Evolutionary conservation across 176 grass and related monocot genomes (phyloP), one percentile per base, ranked within the genome.

Genomic region (Bromus sterilis): DNA sequence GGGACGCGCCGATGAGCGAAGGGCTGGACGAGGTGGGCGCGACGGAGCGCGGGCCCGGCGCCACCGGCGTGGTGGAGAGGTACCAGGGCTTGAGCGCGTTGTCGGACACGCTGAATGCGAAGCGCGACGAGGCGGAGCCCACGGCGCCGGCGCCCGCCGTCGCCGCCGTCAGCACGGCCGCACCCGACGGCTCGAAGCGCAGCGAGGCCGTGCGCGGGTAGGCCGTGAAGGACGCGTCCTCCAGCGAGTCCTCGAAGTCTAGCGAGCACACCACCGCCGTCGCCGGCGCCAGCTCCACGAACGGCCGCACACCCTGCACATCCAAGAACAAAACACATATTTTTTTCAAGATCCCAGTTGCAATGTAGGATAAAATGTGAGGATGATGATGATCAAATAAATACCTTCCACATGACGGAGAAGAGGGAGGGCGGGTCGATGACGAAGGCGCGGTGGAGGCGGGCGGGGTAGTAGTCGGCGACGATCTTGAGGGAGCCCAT

Each of bases 71-170:
- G 62, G 97, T 99, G 86, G 89, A 95, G 62, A 99, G 91, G 82
- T 99, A 99, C 97, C 97, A 99, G 51, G 97, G 97, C 78, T 99
- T 99, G 82, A 99, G 64, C 31, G 97, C 83, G 87, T 99, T 88
- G 82, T 93, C 83, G 11, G 97, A 95, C 14, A 86, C 93, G 16
- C 77, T 89, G 70, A 99, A 91, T 2, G 97, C 91, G 93, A 99
- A 99, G 32, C 97, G 93, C n/a, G 93, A 93, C 11, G 96, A 99
- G 20, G 86, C 86, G 0, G 97, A 99, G 23, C 93, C 92, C 9
- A 85, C 62, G 18, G 40, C 41, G 40, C 31, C 44, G 11, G 39
- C 84, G 15, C 29, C 80, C 7, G 57, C 58, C 57, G 86, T 86
- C 3, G 51, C 79, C 4, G 74, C 28, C 6, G 62, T 66, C 1